Base-by-base conservation (phyloP, 202 grass and related monocot genomes). In the Brachypodium distachyon region DNA sequence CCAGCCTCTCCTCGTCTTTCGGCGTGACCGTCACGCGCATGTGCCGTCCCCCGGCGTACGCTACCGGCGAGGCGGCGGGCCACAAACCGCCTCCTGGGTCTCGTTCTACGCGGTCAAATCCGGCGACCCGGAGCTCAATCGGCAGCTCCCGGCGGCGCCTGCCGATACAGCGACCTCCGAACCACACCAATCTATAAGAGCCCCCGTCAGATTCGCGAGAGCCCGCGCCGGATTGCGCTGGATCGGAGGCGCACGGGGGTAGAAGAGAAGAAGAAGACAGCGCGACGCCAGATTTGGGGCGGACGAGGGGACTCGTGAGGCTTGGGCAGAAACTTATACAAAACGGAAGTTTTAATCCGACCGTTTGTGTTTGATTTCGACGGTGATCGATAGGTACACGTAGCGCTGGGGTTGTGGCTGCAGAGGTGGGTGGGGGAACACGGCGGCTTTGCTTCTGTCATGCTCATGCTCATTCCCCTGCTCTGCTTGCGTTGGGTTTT, bases 21-120 rank as follows among this genome's bases (percentile, higher is more conserved):
- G 78, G 87, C 72, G 72, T 81, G 75, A 84, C 58, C 75, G 84
- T 88, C 61, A 87, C 84, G 79, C 87, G 81, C 88, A 94, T 85
- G 52, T 73, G 82, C 61, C 38, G 62, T 50, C 72, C 23, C 23
- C 36, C 31, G 28, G 39, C 76, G 41, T 77, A 26, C 57, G 10
- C 51, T 33, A 44, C 40, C 47, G 5, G 21, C 52, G 3, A 29
- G 17, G 26, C 18, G 33, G 61, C 19, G 34, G 46, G 37, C 12
- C 21, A 28, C 26, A 18, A 52, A n/a, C 29, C 22, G 16, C 56
- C 17, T n/a, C 38, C 61, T 32, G 70, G 38, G 58, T 57, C 63
- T 70, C 84, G 84, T 79, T 81, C 67, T 61, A 58, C 77, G 29
- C 67, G 42, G 39, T 71, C 70, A 16, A 77, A 80, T 66, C 73